phyloP scores from a whole-genome alignment of 306 rosid genomes.

The Neltuma alba region DNA sequence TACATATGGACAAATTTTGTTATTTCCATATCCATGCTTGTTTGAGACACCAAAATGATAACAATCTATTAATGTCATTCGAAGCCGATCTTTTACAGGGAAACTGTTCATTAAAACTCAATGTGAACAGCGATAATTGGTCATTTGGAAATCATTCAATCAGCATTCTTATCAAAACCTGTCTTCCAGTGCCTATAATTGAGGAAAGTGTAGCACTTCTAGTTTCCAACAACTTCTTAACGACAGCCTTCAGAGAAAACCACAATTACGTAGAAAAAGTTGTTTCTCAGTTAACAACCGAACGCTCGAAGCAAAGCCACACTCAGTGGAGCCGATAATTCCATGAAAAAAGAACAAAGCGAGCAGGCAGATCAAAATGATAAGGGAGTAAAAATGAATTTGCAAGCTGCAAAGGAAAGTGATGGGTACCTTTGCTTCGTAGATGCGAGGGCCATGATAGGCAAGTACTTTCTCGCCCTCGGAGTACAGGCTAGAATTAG shows the following conservation, averaged over 20 bases:
- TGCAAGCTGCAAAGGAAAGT: not conserved
- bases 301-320: not conserved
- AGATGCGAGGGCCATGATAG: slow-evolving; percentile 79
- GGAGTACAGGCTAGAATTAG: slow-evolving; percentile 52
- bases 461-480: slow-evolving; percentile 81
- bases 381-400: not conserved
- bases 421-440: slow-evolving; percentile 65
- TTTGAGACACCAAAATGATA: not conserved
- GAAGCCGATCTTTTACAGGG: not conserved
- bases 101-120: not conserved
- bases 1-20: not conserved
- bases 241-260: not conserved
- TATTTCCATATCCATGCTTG: not conserved
- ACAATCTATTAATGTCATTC: not conserved
- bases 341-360: not conserved
- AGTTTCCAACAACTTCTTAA: not conserved
- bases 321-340: slow-evolving; percentile 3
- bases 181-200: not conserved
- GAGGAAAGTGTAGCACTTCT: not conserved
- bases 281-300: not conserved
- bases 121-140: not conserved
- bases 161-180: slow-evolving; percentile 2
- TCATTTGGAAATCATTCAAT: not conserved
- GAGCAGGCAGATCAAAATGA: slow-evolving; percentile 11
- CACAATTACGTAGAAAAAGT: not conserved